A percentile compares a stretch with the other conserved stretches of the same genome.
phyloP scores from a whole-genome alignment of 2,329 filamentous ascomycete genomes.

The Venturia oleaginea region DNA sequence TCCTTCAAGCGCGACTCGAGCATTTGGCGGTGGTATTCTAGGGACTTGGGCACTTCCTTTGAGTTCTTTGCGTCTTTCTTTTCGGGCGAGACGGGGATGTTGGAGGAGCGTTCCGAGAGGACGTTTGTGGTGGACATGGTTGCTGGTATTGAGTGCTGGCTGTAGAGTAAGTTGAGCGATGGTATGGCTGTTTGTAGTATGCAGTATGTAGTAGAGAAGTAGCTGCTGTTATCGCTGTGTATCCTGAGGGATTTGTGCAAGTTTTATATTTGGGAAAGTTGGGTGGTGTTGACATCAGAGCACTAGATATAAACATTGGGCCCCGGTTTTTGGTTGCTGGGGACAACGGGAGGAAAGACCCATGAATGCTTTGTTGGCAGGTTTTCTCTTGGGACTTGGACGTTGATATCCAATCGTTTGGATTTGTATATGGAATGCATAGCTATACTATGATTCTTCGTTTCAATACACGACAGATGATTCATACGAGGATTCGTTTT shows the following conservation, averaged over 20 bases:
- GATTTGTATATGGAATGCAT: neutral
- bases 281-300: neutral
- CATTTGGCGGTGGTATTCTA: constrained; percentile 71
- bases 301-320: neutral
- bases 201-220: neutral
- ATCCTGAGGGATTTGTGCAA: neutral
- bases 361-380: neutral
- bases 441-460: neutral
- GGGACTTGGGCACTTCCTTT: constrained; percentile 33
- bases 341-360: neutral
- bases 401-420: neutral
- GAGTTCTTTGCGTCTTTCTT: neutral
- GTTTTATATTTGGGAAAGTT: neutral
- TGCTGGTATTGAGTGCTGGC: neutral
- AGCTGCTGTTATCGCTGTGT: neutral
- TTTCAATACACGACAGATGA: neutral
- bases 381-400: neutral
- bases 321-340: neutral
- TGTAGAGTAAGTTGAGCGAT: constrained; percentile 1
- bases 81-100: constrained; percentile 10
- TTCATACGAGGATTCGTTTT: neutral
- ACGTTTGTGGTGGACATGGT: constrained; percentile 8
- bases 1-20: constrained; percentile 63
- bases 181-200: neutral
- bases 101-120: constrained; percentile 14